Evolutionary conservation across 2,329 filamentous ascomycete species (phyloP).

Genomic region (Chaetomium sp.): DNA sequence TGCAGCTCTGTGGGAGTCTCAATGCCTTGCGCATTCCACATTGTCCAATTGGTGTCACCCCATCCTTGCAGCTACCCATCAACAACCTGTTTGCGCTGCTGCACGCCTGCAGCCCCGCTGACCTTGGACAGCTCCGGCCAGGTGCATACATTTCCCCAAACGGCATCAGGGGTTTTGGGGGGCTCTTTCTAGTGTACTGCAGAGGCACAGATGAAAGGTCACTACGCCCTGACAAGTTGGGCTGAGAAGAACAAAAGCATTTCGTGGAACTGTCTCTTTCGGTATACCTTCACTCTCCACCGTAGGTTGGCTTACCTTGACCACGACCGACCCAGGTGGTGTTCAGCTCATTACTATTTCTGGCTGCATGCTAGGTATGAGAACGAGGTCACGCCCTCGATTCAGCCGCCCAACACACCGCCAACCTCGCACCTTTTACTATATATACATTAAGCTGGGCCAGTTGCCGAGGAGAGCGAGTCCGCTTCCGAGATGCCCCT

Average conservation of each 20-base stretch:
- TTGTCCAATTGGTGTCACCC: slow-evolving; percentile 8
- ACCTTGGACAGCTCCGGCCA: slow-evolving; percentile 2
- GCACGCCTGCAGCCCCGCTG: slow-evolving; percentile 4
- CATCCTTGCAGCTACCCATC: slow-evolving; percentile 18
- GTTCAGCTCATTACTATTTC: slow-evolving; percentile 3
- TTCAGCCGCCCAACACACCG: slow-evolving; percentile 6
- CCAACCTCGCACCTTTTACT: neutral
- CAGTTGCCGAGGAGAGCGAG: neutral
- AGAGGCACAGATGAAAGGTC: neutral
- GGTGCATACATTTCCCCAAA: neutral
- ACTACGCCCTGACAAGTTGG: neutral
- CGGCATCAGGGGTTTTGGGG: neutral
- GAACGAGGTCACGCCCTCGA: neutral
- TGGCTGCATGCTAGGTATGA: neutral
- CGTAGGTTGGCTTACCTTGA: neutral
- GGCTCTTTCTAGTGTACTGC: neutral
- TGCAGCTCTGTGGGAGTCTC: neutral
- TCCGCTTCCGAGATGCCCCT: neutral
- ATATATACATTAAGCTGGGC: slow-evolving; percentile 9
- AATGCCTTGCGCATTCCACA: neutral
- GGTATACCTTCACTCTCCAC: neutral
- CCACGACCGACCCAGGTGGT: neutral
- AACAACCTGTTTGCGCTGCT: slow-evolving; percentile 7
- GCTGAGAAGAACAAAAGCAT: neutral
- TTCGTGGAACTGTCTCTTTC: neutral